Base-by-base conservation (phyloP, 805 yeast species). In the Cyberlindnera maritima region DNA sequence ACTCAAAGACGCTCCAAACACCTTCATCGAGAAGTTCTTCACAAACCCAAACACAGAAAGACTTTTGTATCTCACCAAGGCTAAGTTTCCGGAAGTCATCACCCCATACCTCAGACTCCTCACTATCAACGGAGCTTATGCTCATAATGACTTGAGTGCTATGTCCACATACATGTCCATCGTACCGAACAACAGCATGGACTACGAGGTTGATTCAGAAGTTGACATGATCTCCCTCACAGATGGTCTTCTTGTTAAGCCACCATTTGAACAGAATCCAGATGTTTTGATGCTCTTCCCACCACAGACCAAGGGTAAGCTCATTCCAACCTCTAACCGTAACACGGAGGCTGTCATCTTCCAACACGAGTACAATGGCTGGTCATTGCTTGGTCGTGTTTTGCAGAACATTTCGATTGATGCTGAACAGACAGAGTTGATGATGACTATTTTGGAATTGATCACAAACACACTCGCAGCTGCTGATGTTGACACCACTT, bases 341-440 rank as follows among this genome's bases (percentile, higher is more conserved):
- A 61, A 67, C 8, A 55, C 68, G 10, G 60, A 57, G 31, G 67
- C 70, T 15, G 85, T 86, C 3, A 75, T 88, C 19, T 90, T 94
- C 67, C 67, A 83, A 23, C 79, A 85, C 60, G 74, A 75, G 3
- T 89, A 83, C 61, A 87, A 83, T 59, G 97, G 97, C 1, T 90
- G 97, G 96, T 77, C 96, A 0, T 66, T 86, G 23, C 57, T 92
- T 15, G 97, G 97, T 2, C 75, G 96, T 57, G 68, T 87, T 0
- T 64, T 91, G 28, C 90, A 86, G 54, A 85, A 85, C 53, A 65
- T 84, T 10, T 46, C 59, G 3, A 47, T 53, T 12, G 55, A 56
- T 17, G 56, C 71, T 6, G 52, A 57, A 2, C 76, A 73, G 9
- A 72, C 70, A 42, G 71, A 67, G 2, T 56, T 76, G 3, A 65